Evolutionary conservation across 768 basidiomycete species (phyloP), one percentile per base, ranked within the genome.

Genomic region (Psilocybe azurescens): DNA sequence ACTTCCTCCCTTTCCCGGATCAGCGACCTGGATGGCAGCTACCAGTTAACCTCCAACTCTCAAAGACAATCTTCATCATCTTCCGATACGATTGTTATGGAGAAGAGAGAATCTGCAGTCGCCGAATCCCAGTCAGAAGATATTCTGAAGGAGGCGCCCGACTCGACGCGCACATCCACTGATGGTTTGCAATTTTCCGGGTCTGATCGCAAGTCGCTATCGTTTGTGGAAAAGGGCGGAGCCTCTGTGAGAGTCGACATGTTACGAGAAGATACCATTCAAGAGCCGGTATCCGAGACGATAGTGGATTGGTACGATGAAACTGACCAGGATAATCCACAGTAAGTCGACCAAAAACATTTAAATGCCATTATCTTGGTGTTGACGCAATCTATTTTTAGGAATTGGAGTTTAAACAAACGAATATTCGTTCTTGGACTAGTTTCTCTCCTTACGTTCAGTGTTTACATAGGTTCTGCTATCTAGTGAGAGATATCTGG

Each of bases 241-340:
- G 41, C n/a, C 5, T 13, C 11, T 13, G 41, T 44, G 41, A 44
- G 41, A 44, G 41, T 44, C 41, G 41, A 44, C 14, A 44, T 44
- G 41, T 5, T 44, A 14, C 11, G 41, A 16, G 41, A 44, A 44
- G 41, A 44, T n/a, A 44, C 41, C 41, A 9, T 44, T 44, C 41
- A 44, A 44, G 41, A 44, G 14, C 7, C 41, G 11, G 41, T 44
- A 11, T 44, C 41, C 14, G 41, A 2, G 41, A 44, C 41, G 41
- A 44, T 53, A 6, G 51, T 53, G 28, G 36, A 36, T 32, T 53
- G 51, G 51, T 53, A 53, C 13, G 51, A 53, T 30, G 51, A 29
- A 32, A 10, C 24, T 30, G 51, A 53, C 51, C 51, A 53, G 51
- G 51, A 53, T 28, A 53, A 53, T 10, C 51, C 51, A 24, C 51